A percentile compares a stretch with the other conserved stretches of the same genome.
phyloP scores from a whole-genome alignment of 106 monocot species.

The Dioscorea zingiberensis region DNA sequence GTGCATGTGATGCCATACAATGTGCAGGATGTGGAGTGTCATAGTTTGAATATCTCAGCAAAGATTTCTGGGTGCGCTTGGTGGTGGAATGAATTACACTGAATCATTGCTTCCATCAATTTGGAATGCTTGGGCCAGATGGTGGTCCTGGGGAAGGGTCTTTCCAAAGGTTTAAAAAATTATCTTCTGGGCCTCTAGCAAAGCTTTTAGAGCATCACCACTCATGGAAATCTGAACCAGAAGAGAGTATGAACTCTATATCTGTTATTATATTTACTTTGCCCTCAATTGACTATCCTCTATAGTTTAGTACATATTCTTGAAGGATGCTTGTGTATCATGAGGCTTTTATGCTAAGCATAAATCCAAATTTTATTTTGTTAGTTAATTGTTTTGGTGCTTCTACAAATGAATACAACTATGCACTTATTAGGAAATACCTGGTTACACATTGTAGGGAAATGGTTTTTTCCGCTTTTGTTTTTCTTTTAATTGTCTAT shows the following conservation, averaged over 20 bases:
- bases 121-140: constrained; percentile 88
- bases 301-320: too few species aligned
- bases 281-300: not conserved
- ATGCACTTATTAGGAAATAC: too few species aligned
- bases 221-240: constrained; percentile 18
- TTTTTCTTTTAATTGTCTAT: too few species aligned
- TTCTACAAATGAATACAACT: too few species aligned
- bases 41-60: constrained; percentile 67
- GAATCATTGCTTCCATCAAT: constrained; percentile 88
- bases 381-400: too few species aligned
- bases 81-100: constrained; percentile 94
- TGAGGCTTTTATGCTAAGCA: too few species aligned
- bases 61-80: constrained; percentile 75
- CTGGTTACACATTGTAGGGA: too few species aligned
- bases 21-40: constrained; percentile 68
- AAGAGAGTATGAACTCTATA: constrained; percentile 27
- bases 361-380: too few species aligned
- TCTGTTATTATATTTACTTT: not conserved
- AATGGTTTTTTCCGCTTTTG: too few species aligned
- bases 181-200: constrained; percentile 87
- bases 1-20: constrained; percentile 85
- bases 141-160: constrained; percentile 87
- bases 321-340: too few species aligned
- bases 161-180: constrained; percentile 61
- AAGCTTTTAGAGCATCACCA: constrained; percentile 71